These are phyloP conservation scores for Lasiodiplodia gonubiensis DNA, from an alignment of 2,329 filamentous ascomycete species.

Conservation along the genomic window DNA sequence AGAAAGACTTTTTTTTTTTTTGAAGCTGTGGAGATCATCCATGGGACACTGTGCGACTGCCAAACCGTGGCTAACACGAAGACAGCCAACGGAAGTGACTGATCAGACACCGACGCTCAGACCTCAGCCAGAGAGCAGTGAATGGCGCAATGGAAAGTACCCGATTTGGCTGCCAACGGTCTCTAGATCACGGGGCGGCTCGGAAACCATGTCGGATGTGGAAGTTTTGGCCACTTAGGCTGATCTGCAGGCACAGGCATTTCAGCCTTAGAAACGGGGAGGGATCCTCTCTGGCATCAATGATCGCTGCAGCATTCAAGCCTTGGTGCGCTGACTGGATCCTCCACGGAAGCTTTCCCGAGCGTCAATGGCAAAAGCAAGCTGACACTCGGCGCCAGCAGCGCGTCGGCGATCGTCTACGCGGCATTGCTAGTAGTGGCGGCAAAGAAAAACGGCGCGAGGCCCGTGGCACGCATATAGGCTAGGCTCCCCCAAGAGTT, in stretches of 20 bases:
- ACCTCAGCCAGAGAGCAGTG: neutral
- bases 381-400: neutral
- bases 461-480: conserved; percentile 15
- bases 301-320: conserved; percentile 16
- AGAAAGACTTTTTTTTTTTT: neutral
- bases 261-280: conserved; percentile 22
- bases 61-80: neutral
- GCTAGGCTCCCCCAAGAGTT: conserved; percentile 11
- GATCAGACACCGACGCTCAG: neutral
- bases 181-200: conserved; percentile 14
- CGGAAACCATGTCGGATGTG: conserved; percentile 18
- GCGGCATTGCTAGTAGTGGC: neutral
- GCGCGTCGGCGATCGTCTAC: neutral
- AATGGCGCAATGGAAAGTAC: neutral
- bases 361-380: neutral
- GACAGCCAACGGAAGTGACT: neutral
- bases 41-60: neutral
- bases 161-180: conserved; percentile 4
- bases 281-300: conserved; percentile 26
- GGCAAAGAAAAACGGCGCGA: neutral
- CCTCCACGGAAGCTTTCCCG: conserved; percentile 7
- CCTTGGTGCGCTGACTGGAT: conserved; percentile 1
- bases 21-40: neutral
- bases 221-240: conserved; percentile 9
- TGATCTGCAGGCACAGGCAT: conserved; percentile 21